Percentiles rank a stretch among this genome's conserved stretches.
phyloP scores from a whole-genome alignment of 331 rosid species.

The Rhamnella rubrinervis region DNA sequence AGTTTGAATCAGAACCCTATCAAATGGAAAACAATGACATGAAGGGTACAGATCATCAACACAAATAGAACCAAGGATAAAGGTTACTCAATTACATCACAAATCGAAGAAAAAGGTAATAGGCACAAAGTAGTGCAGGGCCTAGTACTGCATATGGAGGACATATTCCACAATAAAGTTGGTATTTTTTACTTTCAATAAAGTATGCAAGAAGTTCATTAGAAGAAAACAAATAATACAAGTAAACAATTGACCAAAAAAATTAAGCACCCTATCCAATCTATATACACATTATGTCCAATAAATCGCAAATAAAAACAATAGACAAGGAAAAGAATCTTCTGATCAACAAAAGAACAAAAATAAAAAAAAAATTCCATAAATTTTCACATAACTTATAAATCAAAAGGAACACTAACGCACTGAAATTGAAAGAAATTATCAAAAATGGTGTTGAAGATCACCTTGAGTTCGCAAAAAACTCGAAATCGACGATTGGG shows the following conservation, averaged over 20 bases:
- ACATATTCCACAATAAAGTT: background rate
- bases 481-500: slow-evolving; percentile 35
- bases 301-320: no score
- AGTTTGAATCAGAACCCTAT: background rate
- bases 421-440: background rate
- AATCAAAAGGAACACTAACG: background rate
- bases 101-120: background rate
- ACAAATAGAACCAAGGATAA: background rate
- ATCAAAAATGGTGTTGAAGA: slow-evolving; percentile 20
- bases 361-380: background rate
- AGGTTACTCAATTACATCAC: background rate
- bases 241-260: no score
- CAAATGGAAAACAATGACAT: background rate
- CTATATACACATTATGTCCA: no score
- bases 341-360: background rate
- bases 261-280: no score
- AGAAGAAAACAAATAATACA: no score
- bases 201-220: no score
- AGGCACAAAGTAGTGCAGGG: no score
- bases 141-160: background rate
- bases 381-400: background rate
- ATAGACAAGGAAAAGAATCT: no score
- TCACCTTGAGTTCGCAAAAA: slow-evolving; percentile 61
- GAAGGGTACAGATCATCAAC: background rate
- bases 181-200: no score